Base-by-base conservation (phyloP, 2,329 filamentous ascomycete genomes). In the Verticillium longisporum region DNA sequence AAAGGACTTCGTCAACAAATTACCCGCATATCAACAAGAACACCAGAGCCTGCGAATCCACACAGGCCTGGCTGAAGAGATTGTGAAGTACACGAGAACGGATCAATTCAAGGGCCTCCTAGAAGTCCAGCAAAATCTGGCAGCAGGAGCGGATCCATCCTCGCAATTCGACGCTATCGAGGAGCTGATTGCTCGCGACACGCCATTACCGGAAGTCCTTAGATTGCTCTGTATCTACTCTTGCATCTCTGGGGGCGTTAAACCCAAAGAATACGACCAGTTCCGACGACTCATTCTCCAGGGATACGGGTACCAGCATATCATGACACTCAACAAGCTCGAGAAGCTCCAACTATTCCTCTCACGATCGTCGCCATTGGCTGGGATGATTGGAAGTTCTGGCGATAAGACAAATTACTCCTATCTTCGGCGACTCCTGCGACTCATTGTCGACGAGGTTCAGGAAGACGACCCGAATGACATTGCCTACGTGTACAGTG, bases 401-500 rank as follows among this genome's bases (percentile, higher is more conserved):
- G 88, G 88, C 15, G 62, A 38, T 34, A 92, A 92, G 73, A 97
- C 93, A 11, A 97, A 98, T 72, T 99, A 97, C 76, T 88, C 87
- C 4, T 90, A 91, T 66, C 79, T 98, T 5, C 89, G 96, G 60
- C 96, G 95, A 73, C 88, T 88, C 63, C 84, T 99, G 14, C 87
- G 89, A 34, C 83, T 99, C 15, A 96, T 97, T 71, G 89, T 97
- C 61, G 95, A 99, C 72, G 95, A 98, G 72, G 94, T 99, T 45
- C 93, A 96, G 71, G 95, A 99, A 74, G 88, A 95, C 62, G 90
- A 96, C 56, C 95, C 95, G 2, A 91, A 95, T 69, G 95, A 99
- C 68, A 88, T 98, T 63, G 90, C 93, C n/a, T 99, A 99, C 70
- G 93, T 97, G 11, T 99, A 98, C 76, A 96, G 91, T 65, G 96